A percentile compares a stretch with the other conserved stretches of the same genome.
Evolutionary conservation across 1,284 basidiomycete genomes (phyloP).

Genomic region (Irpex rosettiformis): DNA sequence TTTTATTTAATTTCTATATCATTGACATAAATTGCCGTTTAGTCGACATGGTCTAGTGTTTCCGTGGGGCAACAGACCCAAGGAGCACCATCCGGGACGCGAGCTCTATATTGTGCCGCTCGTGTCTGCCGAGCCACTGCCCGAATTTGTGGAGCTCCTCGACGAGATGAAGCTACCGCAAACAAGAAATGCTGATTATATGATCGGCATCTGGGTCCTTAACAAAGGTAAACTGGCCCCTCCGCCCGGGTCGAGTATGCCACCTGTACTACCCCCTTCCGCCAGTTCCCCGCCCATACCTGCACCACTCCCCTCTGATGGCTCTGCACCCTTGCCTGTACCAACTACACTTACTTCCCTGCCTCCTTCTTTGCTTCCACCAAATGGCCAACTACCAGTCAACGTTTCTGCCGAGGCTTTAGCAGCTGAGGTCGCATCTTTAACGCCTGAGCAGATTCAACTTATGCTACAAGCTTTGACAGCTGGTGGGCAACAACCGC

Average conservation of each 20-base stretch:
- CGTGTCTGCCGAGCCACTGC: slow-evolving; percentile 61
- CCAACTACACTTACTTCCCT: neutral
- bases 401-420: slow-evolving; percentile 21
- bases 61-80: slow-evolving; percentile 74
- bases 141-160: slow-evolving; percentile 83
- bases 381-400: neutral
- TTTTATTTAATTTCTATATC: slow-evolving; percentile 6
- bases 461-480: slow-evolving; percentile 47
- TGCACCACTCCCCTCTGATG: slow-evolving; percentile 3
- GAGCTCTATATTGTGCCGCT: slow-evolving; percentile 90
- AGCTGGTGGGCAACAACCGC: slow-evolving; percentile 8
- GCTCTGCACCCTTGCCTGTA: slow-evolving; percentile 5
- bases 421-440: slow-evolving; percentile 48
- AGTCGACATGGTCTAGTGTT: slow-evolving; percentile 87
- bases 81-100: slow-evolving; percentile 73
- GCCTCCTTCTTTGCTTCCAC: slow-evolving; percentile 1
- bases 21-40: slow-evolving; percentile 11
- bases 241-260: slow-evolving; percentile 26
- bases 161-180: slow-evolving; percentile 76
- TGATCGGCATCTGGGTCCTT: slow-evolving; percentile 83
- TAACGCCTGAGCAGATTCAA: slow-evolving; percentile 62
- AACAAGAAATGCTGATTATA: slow-evolving; percentile 55
- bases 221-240: slow-evolving; percentile 67
- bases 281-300: slow-evolving; percentile 5
- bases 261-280: slow-evolving; percentile 18